Base-by-base conservation (phyloP, 2,329 filamentous ascomycete genomes). In the Daldinia eschscholtzii region DNA sequence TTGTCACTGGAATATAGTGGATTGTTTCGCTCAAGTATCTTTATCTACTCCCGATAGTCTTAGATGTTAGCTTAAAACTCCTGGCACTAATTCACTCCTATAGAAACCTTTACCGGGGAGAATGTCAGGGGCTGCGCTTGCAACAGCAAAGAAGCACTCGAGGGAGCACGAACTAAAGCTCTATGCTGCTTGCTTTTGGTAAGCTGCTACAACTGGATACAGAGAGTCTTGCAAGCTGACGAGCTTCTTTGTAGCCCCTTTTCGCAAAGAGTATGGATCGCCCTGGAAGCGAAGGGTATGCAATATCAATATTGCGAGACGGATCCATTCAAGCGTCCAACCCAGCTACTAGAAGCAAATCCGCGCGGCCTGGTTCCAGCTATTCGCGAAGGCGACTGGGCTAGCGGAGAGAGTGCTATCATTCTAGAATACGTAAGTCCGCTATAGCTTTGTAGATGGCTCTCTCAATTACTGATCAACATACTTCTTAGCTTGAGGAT, bases 231-330 rank as follows among this genome's bases (percentile, higher is more conserved):
- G 6, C 20, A 20, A 58, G 52, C 68, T 75, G 37, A 75, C 72
- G 74, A 56, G 66, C 46, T n/a, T 28, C 55, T 37, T 57, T 58
- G 30, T 6, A 92, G 91, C 76, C 93, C 93, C 28, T 96, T 95
- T 77, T 93, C 93, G 1, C 93, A 97, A 77, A 89, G 93, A 18
- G 92, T 96, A 28, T 97, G 93, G 93, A 96, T 97, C 71, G 92
- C 93, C 0, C 85, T 97, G 39, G 93, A 97, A 79, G 84, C 90
- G 74, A 96, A 96, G 78, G 86, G 88, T 18, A 85, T 96, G 7
- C 83, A 87, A 41, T 97, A 97, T 77, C 92, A 97, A 77, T 97
- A 97, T 79, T 90, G 93, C 74, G 93, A 97, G 80, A 89, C 93
- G 52, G 92, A 97, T 75, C 92, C 93, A 6, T 94, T 93, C 77